Base-by-base conservation (phyloP, 2,329 filamentous ascomycete genomes). In the Colletotrichum higginsianum region DNA sequence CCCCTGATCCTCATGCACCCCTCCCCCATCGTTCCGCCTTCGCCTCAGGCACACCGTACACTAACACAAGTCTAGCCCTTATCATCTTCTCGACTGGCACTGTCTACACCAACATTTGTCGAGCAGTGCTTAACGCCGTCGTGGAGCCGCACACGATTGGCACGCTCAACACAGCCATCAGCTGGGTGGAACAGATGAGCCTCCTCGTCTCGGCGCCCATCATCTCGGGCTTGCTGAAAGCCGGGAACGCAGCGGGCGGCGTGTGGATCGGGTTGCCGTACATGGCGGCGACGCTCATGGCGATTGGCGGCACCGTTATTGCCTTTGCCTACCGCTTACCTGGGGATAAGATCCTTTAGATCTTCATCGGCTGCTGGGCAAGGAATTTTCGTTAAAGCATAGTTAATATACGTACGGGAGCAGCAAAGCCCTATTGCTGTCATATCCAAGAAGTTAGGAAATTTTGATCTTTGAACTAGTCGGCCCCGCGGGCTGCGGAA, bases 71-170 rank as follows among this genome's bases (percentile, higher is more conserved):
- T 2, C 21, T 74, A 18, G 84, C 84, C 2, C 82, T 90, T 40
- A 76, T 86, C 26, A 78, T 86, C 16, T 82, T 83, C 15, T 84
- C 84, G 4, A 72, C 87, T 1, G 87, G 88, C 0, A 74, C 75
- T 16, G 87, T 87, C 7, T 82, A 85, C 56, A 62, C 75, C 0
- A 75, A 84, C 0, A 75, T 88, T 1, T 76, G 86, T 21, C 83
- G 88, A 44, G 86, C 84, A 3, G 77, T 90, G 8, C 77, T 89
- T n/a, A 89, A 86, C 55, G 82, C 83, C 12, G 76, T 90, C 13
- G 86, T 90, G 15, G 86, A 88, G 74, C 82, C 84, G 26, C 84
- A 88, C 69, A 85, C 88, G 5, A 81, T 89, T 15, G 88, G 86
- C 26, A 85, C 85, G 0, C 79, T 89, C 30, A 90, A 89, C 76